Base-by-base conservation (phyloP, 2,329 filamentous ascomycete genomes). In the Trichoderma simmonsii region DNA sequence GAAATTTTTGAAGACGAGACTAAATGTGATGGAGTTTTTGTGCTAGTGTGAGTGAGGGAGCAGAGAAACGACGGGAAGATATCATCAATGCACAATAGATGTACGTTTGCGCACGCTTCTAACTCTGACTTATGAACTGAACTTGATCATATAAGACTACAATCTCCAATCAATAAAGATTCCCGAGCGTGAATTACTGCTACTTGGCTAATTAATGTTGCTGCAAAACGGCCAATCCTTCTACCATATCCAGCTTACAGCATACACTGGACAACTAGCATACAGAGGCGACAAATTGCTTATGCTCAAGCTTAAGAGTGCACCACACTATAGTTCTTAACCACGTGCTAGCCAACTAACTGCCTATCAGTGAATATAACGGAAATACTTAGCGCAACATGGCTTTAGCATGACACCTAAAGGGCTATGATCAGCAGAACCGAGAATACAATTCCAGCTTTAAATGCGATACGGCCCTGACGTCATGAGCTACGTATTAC, bases 1-100 rank as follows among this genome's bases (percentile, higher is more conserved):
- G 78, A 81, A 72, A 67, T 76, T 15, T 63, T 78, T 70, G 65
- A 72, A 73, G 72, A 30, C 24, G 54, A 51, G 2, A 32, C 63
- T 9, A 57, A 51, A 6, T 24, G 34, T 6, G 68, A 73, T 1
- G 36, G 6, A 36, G n/a, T 18, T 4, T 75, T 74, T 39, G 12
- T 72, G 7, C 21, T 75, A 4, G 71, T 43, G 8, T 68, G 26
- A 67, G 15, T 32, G 26, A 67, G 62, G 24, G n/a, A 4, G 62
- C 28, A 65, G 39, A 9, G 4, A 48, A n/a, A 48, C 39, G 18
- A 48, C 2, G 5, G 4, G 26, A 1, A 18, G 12, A 2, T 3
- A 3, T 18, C 3, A 8, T 18, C 3, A 32, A 21, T 2, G 15
- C 28, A 30, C 30, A n/a, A 48, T 21, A 11, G 18, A 39, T 39